A percentile compares a stretch with the other conserved stretches of the same genome.
These are phyloP conservation scores for Neltuma alba DNA, from an alignment of 306 rosid genomes.

Conservation along the genomic window DNA sequence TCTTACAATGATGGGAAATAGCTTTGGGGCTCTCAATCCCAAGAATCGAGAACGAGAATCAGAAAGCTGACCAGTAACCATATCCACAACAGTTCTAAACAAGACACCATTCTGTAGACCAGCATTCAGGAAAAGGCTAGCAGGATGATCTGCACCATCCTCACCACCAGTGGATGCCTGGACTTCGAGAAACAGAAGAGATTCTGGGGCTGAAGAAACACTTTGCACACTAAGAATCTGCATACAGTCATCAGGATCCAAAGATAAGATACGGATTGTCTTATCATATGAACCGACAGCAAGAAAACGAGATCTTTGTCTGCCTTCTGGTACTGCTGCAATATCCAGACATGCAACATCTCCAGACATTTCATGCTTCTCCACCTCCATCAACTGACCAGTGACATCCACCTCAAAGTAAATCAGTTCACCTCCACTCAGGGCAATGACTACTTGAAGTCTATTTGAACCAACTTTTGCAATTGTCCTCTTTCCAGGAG, in stretches of 20 bases:
- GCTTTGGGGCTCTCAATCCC: slow-evolving; percentile 94
- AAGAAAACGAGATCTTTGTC: slow-evolving; percentile 90
- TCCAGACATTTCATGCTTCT: slow-evolving; percentile 97
- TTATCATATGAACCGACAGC: slow-evolving; percentile 97
- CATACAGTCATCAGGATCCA: slow-evolving; percentile 97
- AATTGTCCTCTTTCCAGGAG: slow-evolving; percentile 96
- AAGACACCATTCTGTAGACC: slow-evolving; percentile 90
- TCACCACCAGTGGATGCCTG: slow-evolving; percentile 94
- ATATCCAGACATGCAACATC: slow-evolving; percentile 95
- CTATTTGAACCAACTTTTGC: slow-evolving; percentile 90
- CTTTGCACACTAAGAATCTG: slow-evolving; percentile 87
- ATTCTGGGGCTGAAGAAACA: slow-evolving; percentile 93
- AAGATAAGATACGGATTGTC: slow-evolving; percentile 80
- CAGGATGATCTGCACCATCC: slow-evolving; percentile 98
- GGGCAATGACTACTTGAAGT: slow-evolving; percentile 95
- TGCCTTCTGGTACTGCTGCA: slow-evolving; percentile 96
- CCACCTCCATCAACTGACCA: slow-evolving; percentile 95
- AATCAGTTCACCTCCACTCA: slow-evolving; percentile 93
- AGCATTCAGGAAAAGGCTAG: slow-evolving; percentile 90
- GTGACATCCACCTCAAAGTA: slow-evolving; percentile 96
- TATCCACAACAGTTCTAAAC: slow-evolving; percentile 95
- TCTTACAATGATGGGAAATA: slow-evolving; percentile 74
- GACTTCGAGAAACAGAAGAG: slow-evolving; percentile 94
- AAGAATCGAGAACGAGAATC: slow-evolving; percentile 95
- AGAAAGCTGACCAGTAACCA: slow-evolving; percentile 99